phyloP scores from a whole-genome alignment of 306 rosid genomes.

The Argentina anserina region DNA sequence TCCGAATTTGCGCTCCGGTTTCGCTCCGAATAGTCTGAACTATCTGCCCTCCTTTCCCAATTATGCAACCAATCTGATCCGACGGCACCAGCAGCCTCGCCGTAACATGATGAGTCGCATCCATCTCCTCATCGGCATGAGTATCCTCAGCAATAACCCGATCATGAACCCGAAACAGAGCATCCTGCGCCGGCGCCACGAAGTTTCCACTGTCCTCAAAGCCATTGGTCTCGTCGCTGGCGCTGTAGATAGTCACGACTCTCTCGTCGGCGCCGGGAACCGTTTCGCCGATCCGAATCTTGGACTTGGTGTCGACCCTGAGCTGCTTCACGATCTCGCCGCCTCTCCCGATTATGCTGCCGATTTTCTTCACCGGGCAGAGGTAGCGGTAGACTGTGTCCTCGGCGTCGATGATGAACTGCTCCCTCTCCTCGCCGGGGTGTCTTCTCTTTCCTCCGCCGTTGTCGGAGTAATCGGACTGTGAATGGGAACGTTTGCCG shows the following conservation, averaged over 20 bases:
- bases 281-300: conserved; percentile 93
- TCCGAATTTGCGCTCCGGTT: conserved; percentile 91
- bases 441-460: conserved; percentile 58
- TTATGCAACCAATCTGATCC: conserved; percentile 92
- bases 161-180: conserved; percentile 75
- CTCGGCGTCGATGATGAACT: conserved; percentile 69
- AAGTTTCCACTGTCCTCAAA: conserved; percentile 51
- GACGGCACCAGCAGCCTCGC: conserved; percentile 90
- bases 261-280: conserved; percentile 85
- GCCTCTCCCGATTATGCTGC: conserved; percentile 95
- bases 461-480: conserved; percentile 60
- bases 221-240: conserved; percentile 67
- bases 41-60: conserved; percentile 94
- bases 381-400: conserved; percentile 85
- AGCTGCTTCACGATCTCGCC: conserved; percentile 98
- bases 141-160: conserved; percentile 88
- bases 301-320: conserved; percentile 75
- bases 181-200: conserved; percentile 85
- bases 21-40: conserved; percentile 81
- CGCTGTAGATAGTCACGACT: conserved; percentile 70
- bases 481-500: conserved; percentile 73
- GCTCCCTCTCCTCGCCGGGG: conserved; percentile 81
- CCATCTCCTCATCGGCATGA: conserved; percentile 67
- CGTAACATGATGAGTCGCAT: conserved; percentile 59
- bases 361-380: conserved; percentile 80